Conservation (phyloP, 441 rosid genomes). For the Populus trichocarpa region DNA sequence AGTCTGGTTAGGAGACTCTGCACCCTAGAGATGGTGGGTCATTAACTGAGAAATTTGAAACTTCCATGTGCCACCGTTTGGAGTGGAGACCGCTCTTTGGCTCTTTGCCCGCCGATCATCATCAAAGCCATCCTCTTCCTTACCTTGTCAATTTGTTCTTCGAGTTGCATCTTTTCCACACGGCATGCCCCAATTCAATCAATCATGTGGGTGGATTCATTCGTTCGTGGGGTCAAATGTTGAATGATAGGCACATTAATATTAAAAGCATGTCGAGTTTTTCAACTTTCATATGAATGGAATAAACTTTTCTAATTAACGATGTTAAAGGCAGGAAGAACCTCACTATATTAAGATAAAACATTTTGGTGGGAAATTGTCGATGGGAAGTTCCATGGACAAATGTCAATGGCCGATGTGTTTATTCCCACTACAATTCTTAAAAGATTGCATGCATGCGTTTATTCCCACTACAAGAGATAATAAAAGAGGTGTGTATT, state of each 20-base stretch:
- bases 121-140: neutral
- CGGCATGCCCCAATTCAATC: neutral
- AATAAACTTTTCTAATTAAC: neutral
- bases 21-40: constrained; percentile 28
- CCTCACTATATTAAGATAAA: neutral
- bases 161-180: neutral
- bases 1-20: neutral
- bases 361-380: neutral
- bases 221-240: neutral
- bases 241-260: neutral
- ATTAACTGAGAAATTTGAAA: constrained; percentile 19
- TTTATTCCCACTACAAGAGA: constrained; percentile 10
- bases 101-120: constrained; percentile 3
- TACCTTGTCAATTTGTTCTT: neutral
- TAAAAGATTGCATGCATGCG: neutral
- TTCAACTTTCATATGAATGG: constrained; percentile 6
- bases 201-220: neutral
- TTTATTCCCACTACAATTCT: neutral
- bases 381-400: neutral
- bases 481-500: too few species aligned
- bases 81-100: neutral
- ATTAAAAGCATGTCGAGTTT: neutral
- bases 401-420: neutral
- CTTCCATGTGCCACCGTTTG: constrained; percentile 29
- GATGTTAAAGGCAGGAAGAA: neutral